phyloP scores from a whole-genome alignment of 2,329 filamentous ascomycete species.

The Claviceps arundinis region DNA sequence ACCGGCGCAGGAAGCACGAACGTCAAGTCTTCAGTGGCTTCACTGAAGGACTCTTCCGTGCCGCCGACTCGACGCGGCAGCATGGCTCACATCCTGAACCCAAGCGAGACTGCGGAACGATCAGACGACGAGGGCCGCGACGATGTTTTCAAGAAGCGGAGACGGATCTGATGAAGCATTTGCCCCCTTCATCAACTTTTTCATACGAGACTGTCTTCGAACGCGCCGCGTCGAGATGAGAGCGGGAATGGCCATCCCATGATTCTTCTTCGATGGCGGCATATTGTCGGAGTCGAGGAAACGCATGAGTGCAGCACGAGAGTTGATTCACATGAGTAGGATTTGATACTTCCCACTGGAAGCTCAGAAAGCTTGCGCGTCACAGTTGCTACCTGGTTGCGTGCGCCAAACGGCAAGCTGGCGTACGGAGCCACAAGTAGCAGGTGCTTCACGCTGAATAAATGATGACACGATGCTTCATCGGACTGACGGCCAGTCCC shows the following conservation, averaged over 20 bases:
- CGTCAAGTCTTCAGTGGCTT: constrained; percentile 30
- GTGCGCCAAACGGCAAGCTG: background rate
- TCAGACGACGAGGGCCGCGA: constrained; percentile 40
- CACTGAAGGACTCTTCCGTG: constrained; percentile 39
- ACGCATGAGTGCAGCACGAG: background rate
- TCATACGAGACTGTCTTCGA: background rate
- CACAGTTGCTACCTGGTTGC: background rate
- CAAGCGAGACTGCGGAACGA: constrained; percentile 41
- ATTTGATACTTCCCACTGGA: background rate
- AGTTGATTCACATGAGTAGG: background rate
- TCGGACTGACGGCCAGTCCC: background rate
- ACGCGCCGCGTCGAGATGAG: background rate
- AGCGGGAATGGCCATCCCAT: too few species aligned
- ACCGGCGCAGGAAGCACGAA: constrained; percentile 33
- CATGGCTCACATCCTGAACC: constrained; percentile 52
- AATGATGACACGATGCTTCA: too few species aligned
- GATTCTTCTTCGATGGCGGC: too few species aligned
- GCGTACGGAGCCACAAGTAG: background rate
- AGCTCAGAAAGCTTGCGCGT: background rate
- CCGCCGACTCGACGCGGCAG: constrained; percentile 44
- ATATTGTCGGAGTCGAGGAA: too few species aligned
- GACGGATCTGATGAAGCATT: constrained; percentile 36
- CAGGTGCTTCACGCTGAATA: too few species aligned
- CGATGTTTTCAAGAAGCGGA: constrained; percentile 49
- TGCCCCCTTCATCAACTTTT: background rate